A percentile compares a stretch with the other conserved stretches of the same genome.
These are phyloP conservation scores for Ascocoryne sarcoides DNA, from an alignment of 2,329 filamentous ascomycete species.

Conservation along the genomic window DNA sequence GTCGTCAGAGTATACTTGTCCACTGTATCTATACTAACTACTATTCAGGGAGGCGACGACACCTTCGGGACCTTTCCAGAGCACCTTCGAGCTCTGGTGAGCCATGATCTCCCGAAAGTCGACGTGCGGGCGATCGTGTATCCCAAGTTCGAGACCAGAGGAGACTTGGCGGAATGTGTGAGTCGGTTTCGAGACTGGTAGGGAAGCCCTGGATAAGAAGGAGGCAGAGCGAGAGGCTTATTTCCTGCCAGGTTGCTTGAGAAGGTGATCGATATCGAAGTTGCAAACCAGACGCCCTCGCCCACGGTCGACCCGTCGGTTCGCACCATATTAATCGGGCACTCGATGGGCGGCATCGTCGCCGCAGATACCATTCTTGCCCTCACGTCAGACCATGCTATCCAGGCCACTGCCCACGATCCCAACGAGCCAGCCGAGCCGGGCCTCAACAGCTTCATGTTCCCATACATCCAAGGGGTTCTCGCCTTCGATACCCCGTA, in stretches of 20 bases:
- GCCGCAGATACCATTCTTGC: slow-evolving; percentile 79
- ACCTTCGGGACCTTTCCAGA: slow-evolving; percentile 73
- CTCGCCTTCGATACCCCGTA: slow-evolving; percentile 94
- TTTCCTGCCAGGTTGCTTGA: slow-evolving; percentile 61
- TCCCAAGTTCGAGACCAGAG: slow-evolving; percentile 73
- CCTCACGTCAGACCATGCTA: slow-evolving; percentile 35
- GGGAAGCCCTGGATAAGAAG: not conserved
- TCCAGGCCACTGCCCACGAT: slow-evolving; percentile 7
- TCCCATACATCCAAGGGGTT: slow-evolving; percentile 84
- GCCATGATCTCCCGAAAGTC: slow-evolving; percentile 58
- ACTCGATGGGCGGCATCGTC: slow-evolving; percentile 91
- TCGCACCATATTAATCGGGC: slow-evolving; percentile 71
- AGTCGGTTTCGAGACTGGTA: slow-evolving; percentile 68
- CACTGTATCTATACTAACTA: slow-evolving; percentile 1
- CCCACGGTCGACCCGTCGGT: slow-evolving; percentile 83
- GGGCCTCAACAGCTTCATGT: slow-evolving; percentile 62
- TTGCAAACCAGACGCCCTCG: slow-evolving; percentile 67
- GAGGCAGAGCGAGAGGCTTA: slow-evolving; percentile 2
- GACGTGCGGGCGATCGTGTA: slow-evolving; percentile 63
- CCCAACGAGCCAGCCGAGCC: slow-evolving; percentile 7
- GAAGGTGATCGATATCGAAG: slow-evolving; percentile 90
- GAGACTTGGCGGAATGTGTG: slow-evolving; percentile 64
- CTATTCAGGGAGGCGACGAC: slow-evolving; percentile 57
- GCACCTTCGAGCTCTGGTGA: slow-evolving; percentile 57
- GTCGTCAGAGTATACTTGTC: too few relatives aligned